Conservation (phyloP, 176 grass and related monocot species). For the Calamus simplicifolius region DNA sequence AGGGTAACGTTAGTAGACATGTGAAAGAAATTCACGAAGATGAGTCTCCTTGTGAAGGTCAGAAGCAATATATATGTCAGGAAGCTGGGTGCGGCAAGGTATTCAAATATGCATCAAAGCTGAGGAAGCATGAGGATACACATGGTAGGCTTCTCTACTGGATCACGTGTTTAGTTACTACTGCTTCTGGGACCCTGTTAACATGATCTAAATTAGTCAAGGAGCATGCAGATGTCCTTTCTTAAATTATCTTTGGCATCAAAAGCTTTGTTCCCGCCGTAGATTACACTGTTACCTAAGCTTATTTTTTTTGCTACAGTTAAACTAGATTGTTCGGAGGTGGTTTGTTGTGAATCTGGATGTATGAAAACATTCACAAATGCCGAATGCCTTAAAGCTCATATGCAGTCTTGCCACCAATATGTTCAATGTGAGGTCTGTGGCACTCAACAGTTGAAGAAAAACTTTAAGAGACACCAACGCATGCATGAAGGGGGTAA, state of each 20-base stretch:
- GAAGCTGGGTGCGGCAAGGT: constrained; percentile 55
- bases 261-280: too few species aligned
- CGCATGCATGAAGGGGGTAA: constrained; percentile 2
- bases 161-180: too few species aligned
- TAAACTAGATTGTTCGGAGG: constrained; percentile 54
- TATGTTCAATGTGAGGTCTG: constrained; percentile 39
- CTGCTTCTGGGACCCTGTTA: too few species aligned
- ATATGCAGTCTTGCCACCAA: constrained; percentile 40
- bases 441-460: constrained; percentile 47
- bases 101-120: constrained; percentile 54
- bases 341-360: constrained; percentile 46
- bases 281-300: background rate
- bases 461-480: constrained; percentile 51
- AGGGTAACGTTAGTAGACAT: constrained; percentile 53
- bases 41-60: constrained; percentile 13
- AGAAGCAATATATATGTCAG: constrained; percentile 37
- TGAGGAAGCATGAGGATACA: constrained; percentile 59
- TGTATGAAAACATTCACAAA: constrained; percentile 65
- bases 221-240: too few species aligned
- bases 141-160: constrained; percentile 36
- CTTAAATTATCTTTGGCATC: too few species aligned
- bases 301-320: constrained; percentile 19
- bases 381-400: constrained; percentile 40
- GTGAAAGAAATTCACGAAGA: constrained; percentile 44
- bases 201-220: too few species aligned